Evolutionary conservation across 2,329 filamentous ascomycete species (phyloP).

Genomic region (Reticulascus tulasneorum): DNA sequence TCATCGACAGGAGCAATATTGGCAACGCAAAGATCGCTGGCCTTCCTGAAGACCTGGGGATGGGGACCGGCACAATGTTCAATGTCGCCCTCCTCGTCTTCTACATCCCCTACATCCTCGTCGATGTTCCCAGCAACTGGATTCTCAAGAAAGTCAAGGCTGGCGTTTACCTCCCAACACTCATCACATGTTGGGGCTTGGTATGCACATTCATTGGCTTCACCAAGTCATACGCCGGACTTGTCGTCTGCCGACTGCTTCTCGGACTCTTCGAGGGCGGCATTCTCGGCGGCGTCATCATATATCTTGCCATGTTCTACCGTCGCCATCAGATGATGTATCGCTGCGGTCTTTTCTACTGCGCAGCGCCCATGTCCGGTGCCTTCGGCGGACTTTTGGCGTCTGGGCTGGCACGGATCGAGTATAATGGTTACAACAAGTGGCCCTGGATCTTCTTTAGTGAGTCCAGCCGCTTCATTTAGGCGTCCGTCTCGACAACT

Average conservation of each 20-base stretch:
- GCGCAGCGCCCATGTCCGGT: conserved; percentile 63
- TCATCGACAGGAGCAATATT: conserved; percentile 50
- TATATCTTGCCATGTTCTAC: conserved; percentile 48
- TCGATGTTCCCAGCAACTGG: conserved; percentile 62
- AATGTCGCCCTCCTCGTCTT: conserved; percentile 59
- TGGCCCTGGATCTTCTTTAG: conserved; percentile 48
- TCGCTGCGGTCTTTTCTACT: conserved; percentile 57
- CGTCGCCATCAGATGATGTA: conserved; percentile 58
- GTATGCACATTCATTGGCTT: conserved; percentile 20
- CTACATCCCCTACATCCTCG: conserved; percentile 65
- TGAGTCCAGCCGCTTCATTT: conserved; percentile 6
- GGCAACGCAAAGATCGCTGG: conserved; percentile 47
- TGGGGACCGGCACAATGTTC: conserved; percentile 54
- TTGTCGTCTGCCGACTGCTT: conserved; percentile 31
- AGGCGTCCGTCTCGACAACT: background rate
- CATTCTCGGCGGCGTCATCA: conserved; percentile 51
- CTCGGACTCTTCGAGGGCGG: conserved; percentile 56
- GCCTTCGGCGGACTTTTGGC: conserved; percentile 59
- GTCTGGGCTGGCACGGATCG: conserved; percentile 51
- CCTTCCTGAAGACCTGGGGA: conserved; percentile 29
- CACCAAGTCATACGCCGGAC: conserved; percentile 17
- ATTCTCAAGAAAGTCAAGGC: conserved; percentile 61
- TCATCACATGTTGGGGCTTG: conserved; percentile 49
- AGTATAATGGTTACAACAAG: conserved; percentile 31
- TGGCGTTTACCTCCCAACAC: conserved; percentile 59